Evolutionary conservation across 1,284 basidiomycete genomes (phyloP), one percentile per base, ranked within the genome.

Genomic region (Athelia psychrophila): DNA sequence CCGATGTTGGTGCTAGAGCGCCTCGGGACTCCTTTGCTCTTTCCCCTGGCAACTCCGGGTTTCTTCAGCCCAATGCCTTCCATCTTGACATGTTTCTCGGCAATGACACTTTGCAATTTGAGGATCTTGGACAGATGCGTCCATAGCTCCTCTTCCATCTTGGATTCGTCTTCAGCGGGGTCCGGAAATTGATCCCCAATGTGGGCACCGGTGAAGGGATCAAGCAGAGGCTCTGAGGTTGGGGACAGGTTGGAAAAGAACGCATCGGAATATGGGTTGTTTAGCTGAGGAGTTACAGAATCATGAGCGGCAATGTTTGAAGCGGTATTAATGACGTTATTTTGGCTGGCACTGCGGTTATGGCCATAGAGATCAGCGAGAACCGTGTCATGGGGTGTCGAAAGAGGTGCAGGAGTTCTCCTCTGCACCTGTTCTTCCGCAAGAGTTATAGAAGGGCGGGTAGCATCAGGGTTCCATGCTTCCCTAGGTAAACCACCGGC

Each of bases 51-150:
- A 53, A 71, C 63, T 40, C 65, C 60, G 23, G 58, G 58, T 54
- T 61, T 69, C 47, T 59, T 57, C 13, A 42, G 20, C 51, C 81
- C 80, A 32, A 85, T 74, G 35, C 78, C 77, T 63, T 91, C 88
- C 85, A 90, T 86, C 36, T 84, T 79, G 18, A 83, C 68, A 62
- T 90, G 88, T 76, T 87, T 79, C 54, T 69, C 73, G 4, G 88
- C 83, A 33, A 90, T 80, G 56, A 86, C 80, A 50, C 77, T 81
- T 64, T 91, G 87, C 24, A 90, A 66, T 44, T 84, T 81, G 55
- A 87, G 64, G 19, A 90, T 83, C 46, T 74, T 75, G 16, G 80
- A 79, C 13, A 90, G 75, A 54, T 85, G 81, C 0, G 76, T 63
- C 88, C 88, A 91, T 36, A 88, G 67, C 44, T 72, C 74, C 44